These are phyloP conservation scores for Marasmius fiardii DNA, from an alignment of 1,284 basidiomycete genomes.

Conservation along the genomic window DNA sequence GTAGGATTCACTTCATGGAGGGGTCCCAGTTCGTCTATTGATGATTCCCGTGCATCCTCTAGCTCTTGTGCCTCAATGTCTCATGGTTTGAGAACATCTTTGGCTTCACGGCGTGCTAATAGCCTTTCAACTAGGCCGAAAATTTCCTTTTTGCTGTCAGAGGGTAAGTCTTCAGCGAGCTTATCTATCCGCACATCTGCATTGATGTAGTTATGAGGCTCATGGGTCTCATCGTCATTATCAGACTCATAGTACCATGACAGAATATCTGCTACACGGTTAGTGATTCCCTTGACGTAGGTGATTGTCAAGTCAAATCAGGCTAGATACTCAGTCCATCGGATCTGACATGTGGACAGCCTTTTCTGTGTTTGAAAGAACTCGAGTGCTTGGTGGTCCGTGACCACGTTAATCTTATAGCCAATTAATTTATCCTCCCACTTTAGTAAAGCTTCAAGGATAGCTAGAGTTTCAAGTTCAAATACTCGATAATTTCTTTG, in stretches of 20 bases:
- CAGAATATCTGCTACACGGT: slow-evolving; percentile 26
- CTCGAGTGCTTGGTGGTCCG: slow-evolving; percentile 34
- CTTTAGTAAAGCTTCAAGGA: slow-evolving; percentile 32
- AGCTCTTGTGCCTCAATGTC: slow-evolving; percentile 6
- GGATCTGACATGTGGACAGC: slow-evolving; percentile 20
- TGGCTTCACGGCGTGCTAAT: slow-evolving; percentile 5
- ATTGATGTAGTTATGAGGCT: slow-evolving; percentile 22
- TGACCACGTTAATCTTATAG: slow-evolving; percentile 27
- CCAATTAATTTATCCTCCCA: slow-evolving; percentile 36
- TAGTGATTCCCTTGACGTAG: too few relatives aligned
- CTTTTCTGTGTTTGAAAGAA: too few relatives aligned
- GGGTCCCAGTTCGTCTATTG: background rate
- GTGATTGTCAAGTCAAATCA: slow-evolving; percentile 28
- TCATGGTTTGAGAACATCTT: background rate
- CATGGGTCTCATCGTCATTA: slow-evolving; percentile 13
- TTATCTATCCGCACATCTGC: slow-evolving; percentile 25
- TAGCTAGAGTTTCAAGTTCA: slow-evolving; percentile 34
- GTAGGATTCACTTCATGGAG: background rate
- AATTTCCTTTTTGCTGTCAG: slow-evolving; percentile 7
- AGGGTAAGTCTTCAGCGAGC: slow-evolving; percentile 22
- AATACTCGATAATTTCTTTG: slow-evolving; percentile 34
- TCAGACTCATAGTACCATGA: slow-evolving; percentile 31
- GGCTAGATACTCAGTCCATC: slow-evolving; percentile 33
- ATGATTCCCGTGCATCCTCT: background rate
- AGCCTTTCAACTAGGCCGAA: background rate